Percentiles rank a stretch among this genome's conserved stretches.
Evolutionary conservation across 2,329 filamentous ascomycete species (phyloP).

Genomic region (Trichoderma sp.): DNA sequence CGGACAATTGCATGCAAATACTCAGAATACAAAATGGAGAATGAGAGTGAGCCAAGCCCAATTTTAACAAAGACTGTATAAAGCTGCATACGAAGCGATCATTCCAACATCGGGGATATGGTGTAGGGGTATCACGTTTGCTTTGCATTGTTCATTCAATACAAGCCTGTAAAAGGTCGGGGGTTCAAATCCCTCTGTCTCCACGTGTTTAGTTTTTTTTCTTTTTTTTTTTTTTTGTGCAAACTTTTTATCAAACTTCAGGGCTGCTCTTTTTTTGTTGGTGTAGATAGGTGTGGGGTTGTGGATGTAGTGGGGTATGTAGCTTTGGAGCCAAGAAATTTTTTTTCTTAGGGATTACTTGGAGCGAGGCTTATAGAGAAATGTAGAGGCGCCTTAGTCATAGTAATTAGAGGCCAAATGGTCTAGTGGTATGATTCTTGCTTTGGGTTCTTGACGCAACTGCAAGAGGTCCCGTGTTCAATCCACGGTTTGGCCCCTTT

Average conservation of each 20-base stretch:
- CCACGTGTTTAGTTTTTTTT: background rate
- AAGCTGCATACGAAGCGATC: background rate
- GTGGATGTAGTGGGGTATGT: background rate
- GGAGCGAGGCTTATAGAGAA: background rate
- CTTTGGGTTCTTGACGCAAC: slow-evolving; percentile 18
- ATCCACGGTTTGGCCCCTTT: slow-evolving; percentile 21
- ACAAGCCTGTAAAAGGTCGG: slow-evolving; percentile 19
- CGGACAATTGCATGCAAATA: background rate
- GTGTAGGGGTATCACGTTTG: slow-evolving; percentile 20
- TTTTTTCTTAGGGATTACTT: background rate
- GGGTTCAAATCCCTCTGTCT: slow-evolving; percentile 21
- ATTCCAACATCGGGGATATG: slow-evolving; percentile 14
- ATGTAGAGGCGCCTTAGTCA: background rate
- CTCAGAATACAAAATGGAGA: no score
- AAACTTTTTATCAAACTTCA: no score
- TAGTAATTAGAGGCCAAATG: slow-evolving; percentile 17
- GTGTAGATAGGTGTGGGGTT: background rate
- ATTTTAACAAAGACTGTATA: background rate
- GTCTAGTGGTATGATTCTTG: slow-evolving; percentile 22
- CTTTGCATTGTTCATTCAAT: slow-evolving; percentile 14
- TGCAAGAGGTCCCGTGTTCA: slow-evolving; percentile 23
- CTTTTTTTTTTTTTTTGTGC: background rate
- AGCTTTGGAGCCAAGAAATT: background rate
- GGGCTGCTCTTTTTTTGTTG: background rate
- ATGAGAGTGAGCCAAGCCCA: no score